phyloP scores from a whole-genome alignment of 1,284 basidiomycete species.

The Omphalotus olearius region DNA sequence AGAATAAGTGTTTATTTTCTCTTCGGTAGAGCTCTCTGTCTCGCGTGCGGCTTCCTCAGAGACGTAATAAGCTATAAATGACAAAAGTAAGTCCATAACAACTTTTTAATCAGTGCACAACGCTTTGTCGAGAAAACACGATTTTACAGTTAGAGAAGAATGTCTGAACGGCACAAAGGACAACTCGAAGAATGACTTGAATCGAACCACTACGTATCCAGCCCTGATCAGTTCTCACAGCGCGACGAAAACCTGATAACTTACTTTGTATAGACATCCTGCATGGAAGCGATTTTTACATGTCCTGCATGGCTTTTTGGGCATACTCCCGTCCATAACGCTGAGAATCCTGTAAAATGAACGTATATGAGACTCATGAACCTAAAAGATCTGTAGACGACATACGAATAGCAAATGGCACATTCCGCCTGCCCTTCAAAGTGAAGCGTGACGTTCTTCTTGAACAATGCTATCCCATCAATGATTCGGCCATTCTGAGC shows the following conservation, averaged over 20 bases:
- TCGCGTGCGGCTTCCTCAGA: too few species aligned
- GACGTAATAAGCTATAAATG: too few species aligned
- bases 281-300: conserved; percentile 97
- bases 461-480: conserved; percentile 91
- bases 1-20: too few species aligned
- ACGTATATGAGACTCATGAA: too few species aligned
- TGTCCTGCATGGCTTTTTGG: conserved; percentile 90
- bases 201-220: conserved; percentile 80
- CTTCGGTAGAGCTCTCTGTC: too few species aligned
- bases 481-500: conserved; percentile 88
- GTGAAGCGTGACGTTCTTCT: conserved; percentile 88
- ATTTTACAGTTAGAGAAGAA: conserved; percentile 31
- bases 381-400: conserved; percentile 9
- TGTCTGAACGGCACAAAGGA: conserved; percentile 85
- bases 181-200: conserved; percentile 88
- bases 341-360: conserved; percentile 75
- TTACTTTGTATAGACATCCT: conserved; percentile 84
- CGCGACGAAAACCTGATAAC: conserved; percentile 15
- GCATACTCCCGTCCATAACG: conserved; percentile 84
- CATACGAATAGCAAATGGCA: conserved; percentile 91
- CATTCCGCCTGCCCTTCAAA: conserved; percentile 95
- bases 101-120: too few species aligned
- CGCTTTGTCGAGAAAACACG: too few species aligned
- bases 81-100: too few species aligned
- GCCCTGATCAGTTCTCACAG: conserved; percentile 11